Conservation (phyloP, 2,329 filamentous ascomycete species). For the Cryphonectria japonica region DNA sequence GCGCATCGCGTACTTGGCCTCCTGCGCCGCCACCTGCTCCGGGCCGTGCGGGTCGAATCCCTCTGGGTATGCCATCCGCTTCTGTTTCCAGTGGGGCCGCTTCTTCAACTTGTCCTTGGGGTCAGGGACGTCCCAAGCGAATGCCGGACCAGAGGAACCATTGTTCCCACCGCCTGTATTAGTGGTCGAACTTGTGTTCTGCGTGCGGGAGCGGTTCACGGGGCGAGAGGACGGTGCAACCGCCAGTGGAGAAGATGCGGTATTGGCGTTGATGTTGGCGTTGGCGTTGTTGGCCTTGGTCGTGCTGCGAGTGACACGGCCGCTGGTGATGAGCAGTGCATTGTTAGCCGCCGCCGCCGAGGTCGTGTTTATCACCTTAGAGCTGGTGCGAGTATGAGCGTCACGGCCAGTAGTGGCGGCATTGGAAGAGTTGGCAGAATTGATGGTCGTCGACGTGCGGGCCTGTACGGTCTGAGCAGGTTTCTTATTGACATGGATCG, state of each 20-base stretch:
- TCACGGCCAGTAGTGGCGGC: neutral
- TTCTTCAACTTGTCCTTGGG: neutral
- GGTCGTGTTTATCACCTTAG: too few species aligned
- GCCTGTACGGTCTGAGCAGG: too few species aligned
- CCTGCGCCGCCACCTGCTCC: neutral
- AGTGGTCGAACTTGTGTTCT: neutral
- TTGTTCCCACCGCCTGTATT: neutral
- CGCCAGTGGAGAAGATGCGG: neutral
- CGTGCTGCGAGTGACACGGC: neutral
- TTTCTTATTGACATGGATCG: neutral
- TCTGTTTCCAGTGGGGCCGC: neutral
- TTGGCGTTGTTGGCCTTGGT: neutral
- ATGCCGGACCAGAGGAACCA: neutral
- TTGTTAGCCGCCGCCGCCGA: too few species aligned
- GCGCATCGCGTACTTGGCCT: slow-evolving; percentile 1
- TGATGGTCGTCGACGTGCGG: too few species aligned
- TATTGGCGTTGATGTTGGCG: neutral
- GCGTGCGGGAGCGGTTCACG: neutral
- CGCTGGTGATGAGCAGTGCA: neutral
- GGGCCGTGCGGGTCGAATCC: neutral
- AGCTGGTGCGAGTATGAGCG: neutral
- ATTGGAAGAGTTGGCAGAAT: neutral
- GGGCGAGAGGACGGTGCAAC: neutral
- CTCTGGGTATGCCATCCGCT: neutral
- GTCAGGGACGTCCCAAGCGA: neutral